Percentiles rank a stretch among this genome's conserved stretches.
Conservation (phyloP, 768 basidiomycete genomes). For the Dioszegia hungarica region DNA sequence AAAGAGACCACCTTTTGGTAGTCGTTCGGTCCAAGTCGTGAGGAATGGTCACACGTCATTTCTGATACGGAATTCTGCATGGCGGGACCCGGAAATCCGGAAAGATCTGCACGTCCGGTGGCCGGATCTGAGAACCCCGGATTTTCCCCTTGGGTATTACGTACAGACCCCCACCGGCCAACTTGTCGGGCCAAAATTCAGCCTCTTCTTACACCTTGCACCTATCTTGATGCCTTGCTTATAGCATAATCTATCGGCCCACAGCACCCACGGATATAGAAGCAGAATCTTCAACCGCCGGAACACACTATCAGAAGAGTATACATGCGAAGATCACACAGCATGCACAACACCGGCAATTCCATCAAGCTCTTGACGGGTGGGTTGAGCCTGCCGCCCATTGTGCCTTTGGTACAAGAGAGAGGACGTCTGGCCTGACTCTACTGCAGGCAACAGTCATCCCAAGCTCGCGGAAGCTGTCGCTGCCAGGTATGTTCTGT, state of each 20-base stretch:
- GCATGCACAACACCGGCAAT: constrained; percentile 48
- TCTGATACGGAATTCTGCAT: background rate
- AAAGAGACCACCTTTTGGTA: background rate
- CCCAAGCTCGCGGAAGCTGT: constrained; percentile 92
- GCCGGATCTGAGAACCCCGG: too few species aligned
- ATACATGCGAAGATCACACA: background rate
- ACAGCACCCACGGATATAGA: too few species aligned
- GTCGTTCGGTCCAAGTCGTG: background rate
- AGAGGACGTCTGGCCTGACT: background rate
- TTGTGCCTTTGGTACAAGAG: background rate
- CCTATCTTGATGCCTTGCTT: too few species aligned
- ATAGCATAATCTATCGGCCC: too few species aligned
- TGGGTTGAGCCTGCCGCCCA: constrained; percentile 16
- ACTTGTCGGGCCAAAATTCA: too few species aligned
- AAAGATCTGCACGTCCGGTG: too few species aligned
- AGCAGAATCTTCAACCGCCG: too few species aligned
- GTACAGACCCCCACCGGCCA: too few species aligned
- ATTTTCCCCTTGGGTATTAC: too few species aligned
- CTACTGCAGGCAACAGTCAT: constrained; percentile 77
- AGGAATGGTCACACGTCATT: too few species aligned
- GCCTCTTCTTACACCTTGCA: too few species aligned
- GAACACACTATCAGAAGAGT: background rate
- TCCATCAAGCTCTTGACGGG: constrained; percentile 49
- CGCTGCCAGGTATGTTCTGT: constrained; percentile 67
- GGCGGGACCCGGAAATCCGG: too few species aligned